These are phyloP conservation scores for Climacium dendroides DNA, from an alignment of 225 moss, liverwort and hornwort genomes.

Conservation along the genomic window DNA sequence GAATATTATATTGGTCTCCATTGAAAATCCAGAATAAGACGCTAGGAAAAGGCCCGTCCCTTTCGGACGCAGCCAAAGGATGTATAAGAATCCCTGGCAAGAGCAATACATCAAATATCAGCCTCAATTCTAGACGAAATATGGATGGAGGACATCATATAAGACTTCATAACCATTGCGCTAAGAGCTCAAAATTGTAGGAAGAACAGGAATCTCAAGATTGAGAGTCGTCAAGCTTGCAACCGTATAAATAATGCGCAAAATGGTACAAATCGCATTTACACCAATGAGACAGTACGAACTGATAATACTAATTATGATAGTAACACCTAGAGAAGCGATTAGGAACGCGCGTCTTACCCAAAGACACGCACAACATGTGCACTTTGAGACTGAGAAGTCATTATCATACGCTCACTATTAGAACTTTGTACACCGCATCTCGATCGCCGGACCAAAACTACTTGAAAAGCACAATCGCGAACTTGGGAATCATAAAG, in stretches of 20 bases:
- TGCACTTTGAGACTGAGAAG: neutral
- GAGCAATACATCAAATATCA: neutral
- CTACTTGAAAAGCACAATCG: neutral
- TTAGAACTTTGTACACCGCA: neutral
- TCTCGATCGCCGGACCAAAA: neutral
- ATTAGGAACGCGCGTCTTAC: neutral
- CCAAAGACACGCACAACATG: neutral
- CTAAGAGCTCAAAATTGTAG: neutral
- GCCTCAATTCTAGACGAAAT: neutral
- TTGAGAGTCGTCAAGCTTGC: neutral
- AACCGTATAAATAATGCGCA: neutral
- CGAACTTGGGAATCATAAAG: neutral
- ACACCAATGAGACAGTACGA: neutral
- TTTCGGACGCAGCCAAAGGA: neutral
- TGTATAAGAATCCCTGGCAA: neutral
- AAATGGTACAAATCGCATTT: neutral
- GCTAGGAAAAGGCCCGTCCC: no score
- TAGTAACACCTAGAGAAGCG: neutral
- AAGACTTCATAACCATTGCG: neutral
- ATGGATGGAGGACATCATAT: neutral
- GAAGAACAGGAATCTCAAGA: neutral
- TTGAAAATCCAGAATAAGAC: neutral
- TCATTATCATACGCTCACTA: neutral
- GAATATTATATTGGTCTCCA: neutral
- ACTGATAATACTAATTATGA: neutral